A percentile compares a stretch with the other conserved stretches of the same genome.
These are phyloP conservation scores for Colletotrichum sp. DNA, from an alignment of 2,329 filamentous ascomycete genomes.

Conservation along the genomic window DNA sequence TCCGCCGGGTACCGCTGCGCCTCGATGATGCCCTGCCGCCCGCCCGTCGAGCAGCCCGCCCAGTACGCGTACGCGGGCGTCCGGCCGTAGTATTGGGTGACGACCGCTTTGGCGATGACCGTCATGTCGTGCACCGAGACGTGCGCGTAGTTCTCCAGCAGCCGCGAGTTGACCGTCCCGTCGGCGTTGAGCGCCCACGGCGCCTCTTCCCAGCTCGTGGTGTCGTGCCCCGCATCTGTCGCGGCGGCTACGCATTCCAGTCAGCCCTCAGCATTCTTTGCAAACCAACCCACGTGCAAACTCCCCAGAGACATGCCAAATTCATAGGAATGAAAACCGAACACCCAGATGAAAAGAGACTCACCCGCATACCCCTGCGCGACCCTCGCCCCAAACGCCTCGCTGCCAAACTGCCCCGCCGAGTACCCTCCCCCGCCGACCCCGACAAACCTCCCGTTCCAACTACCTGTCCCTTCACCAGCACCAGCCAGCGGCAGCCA, in stretches of 20 bases:
- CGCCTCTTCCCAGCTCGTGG: conserved; percentile 3
- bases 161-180: conserved; percentile 15
- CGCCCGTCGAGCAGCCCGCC: conserved; percentile 59
- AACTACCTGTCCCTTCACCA: conserved; percentile 6
- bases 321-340: background rate
- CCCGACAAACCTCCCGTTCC: conserved; percentile 35
- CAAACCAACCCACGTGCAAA: background rate
- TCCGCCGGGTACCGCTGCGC: conserved; percentile 57
- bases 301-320: background rate
- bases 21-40: conserved; percentile 59
- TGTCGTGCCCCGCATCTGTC: conserved; percentile 14
- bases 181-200: conserved; percentile 25
- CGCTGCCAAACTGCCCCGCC: conserved; percentile 26
- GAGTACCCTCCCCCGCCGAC: conserved; percentile 35
- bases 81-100: conserved; percentile 50
- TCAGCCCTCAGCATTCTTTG: background rate
- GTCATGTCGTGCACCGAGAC: conserved; percentile 33
- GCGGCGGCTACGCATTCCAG: background rate
- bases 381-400: conserved; percentile 2
- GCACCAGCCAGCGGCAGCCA: conserved; percentile 26
- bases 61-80: conserved; percentile 52
- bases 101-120: conserved; percentile 52
- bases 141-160: conserved; percentile 12
- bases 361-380: conserved; percentile 16
- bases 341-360: background rate